Evolutionary conservation across 805 yeast genomes (phyloP), one percentile per base, ranked within the genome.

Genomic region (Naumovozyma dairenensis): DNA sequence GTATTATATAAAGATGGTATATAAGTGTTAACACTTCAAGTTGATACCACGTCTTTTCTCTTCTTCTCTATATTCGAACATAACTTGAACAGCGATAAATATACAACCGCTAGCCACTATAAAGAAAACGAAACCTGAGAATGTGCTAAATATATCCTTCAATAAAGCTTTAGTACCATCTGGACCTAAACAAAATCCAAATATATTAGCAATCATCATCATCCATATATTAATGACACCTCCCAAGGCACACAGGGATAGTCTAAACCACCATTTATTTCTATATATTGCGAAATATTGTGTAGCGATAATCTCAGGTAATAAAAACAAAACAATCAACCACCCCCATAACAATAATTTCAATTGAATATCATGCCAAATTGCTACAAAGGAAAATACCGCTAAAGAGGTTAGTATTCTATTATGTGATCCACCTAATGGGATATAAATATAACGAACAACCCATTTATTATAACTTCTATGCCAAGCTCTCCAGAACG

Each of bases 401-500:
- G 87, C 72, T 22, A 89, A 60, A 8, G 87, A 76, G 40, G 89
- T 86, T 31, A 81, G 45, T 6, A 89, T 60, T 42, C 96, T 68
- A 46, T 77, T 72, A 6, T 60, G 63, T 0, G 81, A 68, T 0
- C 96, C 96, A 8, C 97, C 97, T 39, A 92, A 61, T 3, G 98
- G 98, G 16, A 92, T 69, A 48, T 92, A 92, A 26, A 92, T 71
- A 57, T 92, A 92, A 40, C 94, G 69, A 17, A 82, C 71, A 21
- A 83, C 80, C 94, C 96, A 92, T 45, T 80, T 72, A 60, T 89
- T 87, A 62, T 67, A 92, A 31, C 94, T 80, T 51, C 97, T 72
- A 59, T 92, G 99, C 99, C 99, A 92, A 3, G 95, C 94, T 53
- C 97, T 71, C 99, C 99, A 92, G 56, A 92, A 92, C n/a, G 92